Conservation (phyloP, 1,284 basidiomycete genomes). For the Boletus chippewaensis region DNA sequence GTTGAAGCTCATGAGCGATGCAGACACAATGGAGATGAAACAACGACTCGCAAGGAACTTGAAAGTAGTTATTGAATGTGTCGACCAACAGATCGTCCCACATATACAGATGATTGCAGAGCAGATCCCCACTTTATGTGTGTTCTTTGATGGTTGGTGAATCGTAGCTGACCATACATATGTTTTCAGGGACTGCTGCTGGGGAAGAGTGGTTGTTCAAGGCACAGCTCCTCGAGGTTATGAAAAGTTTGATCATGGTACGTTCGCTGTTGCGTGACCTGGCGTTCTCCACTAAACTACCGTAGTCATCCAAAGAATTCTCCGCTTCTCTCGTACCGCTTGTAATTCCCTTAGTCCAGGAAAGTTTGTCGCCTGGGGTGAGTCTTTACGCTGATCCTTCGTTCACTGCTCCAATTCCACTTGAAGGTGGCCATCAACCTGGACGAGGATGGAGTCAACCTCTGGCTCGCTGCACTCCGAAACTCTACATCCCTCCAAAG, state of each 20-base stretch:
- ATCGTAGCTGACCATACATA: slow-evolving; percentile 6
- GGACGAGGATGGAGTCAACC: slow-evolving; percentile 70
- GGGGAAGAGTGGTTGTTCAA: slow-evolving; percentile 80
- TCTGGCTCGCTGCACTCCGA: slow-evolving; percentile 72
- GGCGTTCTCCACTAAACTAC: not conserved
- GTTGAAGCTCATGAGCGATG: slow-evolving; percentile 65
- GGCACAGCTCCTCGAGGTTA: slow-evolving; percentile 61
- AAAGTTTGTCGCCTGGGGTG: slow-evolving; percentile 64
- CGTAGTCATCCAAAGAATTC: slow-evolving; percentile 55
- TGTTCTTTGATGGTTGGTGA: slow-evolving; percentile 9
- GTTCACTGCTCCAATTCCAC: slow-evolving; percentile 6
- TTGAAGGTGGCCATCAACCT: slow-evolving; percentile 63
- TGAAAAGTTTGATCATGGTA: slow-evolving; percentile 70
- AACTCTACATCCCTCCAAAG: slow-evolving; percentile 56
- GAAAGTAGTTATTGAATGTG: slow-evolving; percentile 68
- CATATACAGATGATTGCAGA: slow-evolving; percentile 59
- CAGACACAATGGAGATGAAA: slow-evolving; percentile 75
- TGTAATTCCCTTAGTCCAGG: slow-evolving; percentile 70
- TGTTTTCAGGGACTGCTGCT: slow-evolving; percentile 47
- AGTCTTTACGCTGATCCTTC: slow-evolving; percentile 16
- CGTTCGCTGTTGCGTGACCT: slow-evolving; percentile 14
- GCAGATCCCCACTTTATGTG: slow-evolving; percentile 76
- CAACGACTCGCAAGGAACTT: slow-evolving; percentile 64
- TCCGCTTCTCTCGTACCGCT: slow-evolving; percentile 51
- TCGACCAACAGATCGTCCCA: slow-evolving; percentile 65